These are phyloP conservation scores for Penicillium arizonense DNA, from an alignment of 495 filamentous ascomycete species.

Conservation along the genomic window DNA sequence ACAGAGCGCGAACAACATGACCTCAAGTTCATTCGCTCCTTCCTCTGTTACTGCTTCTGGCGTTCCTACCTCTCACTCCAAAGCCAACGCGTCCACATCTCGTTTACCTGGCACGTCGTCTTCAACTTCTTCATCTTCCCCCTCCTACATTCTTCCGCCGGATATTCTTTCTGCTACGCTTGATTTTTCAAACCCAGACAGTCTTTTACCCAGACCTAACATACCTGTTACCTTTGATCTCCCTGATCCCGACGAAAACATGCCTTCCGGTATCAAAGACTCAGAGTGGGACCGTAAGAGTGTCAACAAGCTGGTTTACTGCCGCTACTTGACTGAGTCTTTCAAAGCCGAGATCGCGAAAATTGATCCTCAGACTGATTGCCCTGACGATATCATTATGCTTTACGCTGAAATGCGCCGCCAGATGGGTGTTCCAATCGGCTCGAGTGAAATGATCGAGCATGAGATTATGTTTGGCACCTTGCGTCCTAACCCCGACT, in stretches of 20 bases:
- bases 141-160: background rate
- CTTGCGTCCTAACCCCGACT: background rate
- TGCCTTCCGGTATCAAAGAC: slow-evolving; percentile 1
- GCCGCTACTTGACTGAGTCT: slow-evolving; percentile 23
- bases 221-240: background rate
- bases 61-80: too few relatives aligned
- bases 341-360: slow-evolving; percentile 32
- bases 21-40: too few relatives aligned
- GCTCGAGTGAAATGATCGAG: background rate
- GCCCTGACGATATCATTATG: slow-evolving; percentile 32
- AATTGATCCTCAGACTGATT: slow-evolving; percentile 25
- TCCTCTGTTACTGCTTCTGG: too few relatives aligned
- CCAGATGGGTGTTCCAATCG: slow-evolving; percentile 32
- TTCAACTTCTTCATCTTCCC: slow-evolving; percentile 1
- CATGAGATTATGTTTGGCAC: too few relatives aligned
- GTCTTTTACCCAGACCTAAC: slow-evolving; percentile 1
- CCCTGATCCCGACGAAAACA: slow-evolving; percentile 10
- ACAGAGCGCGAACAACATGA: too few relatives aligned
- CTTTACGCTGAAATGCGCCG: slow-evolving; percentile 37
- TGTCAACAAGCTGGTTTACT: background rate
- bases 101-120: too few relatives aligned
- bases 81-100: too few relatives aligned
- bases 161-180: background rate
- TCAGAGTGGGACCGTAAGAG: too few relatives aligned
- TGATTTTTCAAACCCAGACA: slow-evolving; percentile 8